phyloP scores from a whole-genome alignment of 768 basidiomycete species.

The Albatrellus ellisii region DNA sequence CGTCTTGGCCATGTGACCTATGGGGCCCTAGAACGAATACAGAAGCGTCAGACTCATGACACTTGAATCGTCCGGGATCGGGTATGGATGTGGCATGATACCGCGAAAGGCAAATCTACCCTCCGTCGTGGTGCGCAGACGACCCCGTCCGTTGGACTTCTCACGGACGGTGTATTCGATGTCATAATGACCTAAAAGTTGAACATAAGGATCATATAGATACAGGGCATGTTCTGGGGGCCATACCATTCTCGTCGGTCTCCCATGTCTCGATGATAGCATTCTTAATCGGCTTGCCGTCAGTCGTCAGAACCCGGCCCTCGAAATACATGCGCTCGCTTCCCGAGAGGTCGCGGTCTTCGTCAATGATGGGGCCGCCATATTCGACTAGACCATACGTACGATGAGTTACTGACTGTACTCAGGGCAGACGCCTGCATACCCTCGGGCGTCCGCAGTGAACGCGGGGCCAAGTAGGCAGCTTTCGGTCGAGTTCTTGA shows the following conservation, averaged over 20 bases:
- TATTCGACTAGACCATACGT: not conserved
- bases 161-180: not conserved
- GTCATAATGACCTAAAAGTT: not conserved
- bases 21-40: not conserved
- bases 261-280: not conserved
- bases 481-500: not conserved
- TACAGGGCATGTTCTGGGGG: not conserved
- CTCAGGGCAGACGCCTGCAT: not conserved
- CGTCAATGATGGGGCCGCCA: not conserved
- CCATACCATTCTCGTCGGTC: not conserved
- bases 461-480: not conserved
- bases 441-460: not conserved
- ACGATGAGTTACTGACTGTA: not conserved
- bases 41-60: not conserved
- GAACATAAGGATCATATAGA: not conserved
- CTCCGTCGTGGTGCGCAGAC: not conserved
- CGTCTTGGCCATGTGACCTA: not conserved
- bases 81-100: not conserved
- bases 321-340: not conserved
- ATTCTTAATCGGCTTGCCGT: not conserved
- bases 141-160: not conserved
- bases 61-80: not conserved
- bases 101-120: not conserved
- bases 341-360: not conserved
- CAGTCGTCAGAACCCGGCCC: not conserved